Percentiles rank a stretch among this genome's conserved stretches.
These are phyloP conservation scores for Cicer chorassanicum DNA, from an alignment of 306 rosid species.

Conservation along the genomic window DNA sequence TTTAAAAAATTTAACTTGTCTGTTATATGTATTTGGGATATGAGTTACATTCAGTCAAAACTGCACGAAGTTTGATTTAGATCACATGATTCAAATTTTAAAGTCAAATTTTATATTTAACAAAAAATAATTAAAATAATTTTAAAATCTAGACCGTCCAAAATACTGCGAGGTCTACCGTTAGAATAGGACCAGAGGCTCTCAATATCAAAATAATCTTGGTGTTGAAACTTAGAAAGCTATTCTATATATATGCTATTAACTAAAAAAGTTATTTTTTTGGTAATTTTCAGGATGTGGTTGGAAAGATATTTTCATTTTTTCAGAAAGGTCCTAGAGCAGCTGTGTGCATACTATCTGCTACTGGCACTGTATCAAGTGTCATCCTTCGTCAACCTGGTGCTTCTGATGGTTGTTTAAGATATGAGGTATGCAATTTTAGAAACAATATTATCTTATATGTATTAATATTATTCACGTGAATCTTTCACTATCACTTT, in stretches of 20 bases:
- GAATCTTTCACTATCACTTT: background rate
- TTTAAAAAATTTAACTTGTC: too few relatives aligned
- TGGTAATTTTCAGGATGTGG: slow-evolving; percentile 59
- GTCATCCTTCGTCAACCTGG: slow-evolving; percentile 42
- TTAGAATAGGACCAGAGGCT: too few relatives aligned
- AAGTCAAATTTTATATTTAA: too few relatives aligned
- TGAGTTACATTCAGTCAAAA: too few relatives aligned
- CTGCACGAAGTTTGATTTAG: too few relatives aligned
- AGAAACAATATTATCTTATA: slow-evolving; percentile 16
- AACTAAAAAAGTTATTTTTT: background rate
- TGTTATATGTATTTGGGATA: too few relatives aligned
- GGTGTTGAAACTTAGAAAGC: background rate
- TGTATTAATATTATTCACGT: slow-evolving; percentile 16
- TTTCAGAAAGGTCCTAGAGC: slow-evolving; percentile 19
- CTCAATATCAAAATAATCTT: background rate
- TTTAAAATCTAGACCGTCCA: too few relatives aligned
- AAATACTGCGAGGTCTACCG: too few relatives aligned
- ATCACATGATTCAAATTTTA: too few relatives aligned
- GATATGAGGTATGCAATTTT: slow-evolving; percentile 54
- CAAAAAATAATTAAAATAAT: too few relatives aligned
- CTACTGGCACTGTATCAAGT: slow-evolving; percentile 53
- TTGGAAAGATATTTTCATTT: slow-evolving; percentile 33
- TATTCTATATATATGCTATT: background rate
- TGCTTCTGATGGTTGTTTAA: slow-evolving; percentile 20
- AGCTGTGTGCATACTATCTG: slow-evolving; percentile 57